Base-by-base conservation (phyloP, 1,284 basidiomycete species). In the Trichosporon asahii region DNA sequence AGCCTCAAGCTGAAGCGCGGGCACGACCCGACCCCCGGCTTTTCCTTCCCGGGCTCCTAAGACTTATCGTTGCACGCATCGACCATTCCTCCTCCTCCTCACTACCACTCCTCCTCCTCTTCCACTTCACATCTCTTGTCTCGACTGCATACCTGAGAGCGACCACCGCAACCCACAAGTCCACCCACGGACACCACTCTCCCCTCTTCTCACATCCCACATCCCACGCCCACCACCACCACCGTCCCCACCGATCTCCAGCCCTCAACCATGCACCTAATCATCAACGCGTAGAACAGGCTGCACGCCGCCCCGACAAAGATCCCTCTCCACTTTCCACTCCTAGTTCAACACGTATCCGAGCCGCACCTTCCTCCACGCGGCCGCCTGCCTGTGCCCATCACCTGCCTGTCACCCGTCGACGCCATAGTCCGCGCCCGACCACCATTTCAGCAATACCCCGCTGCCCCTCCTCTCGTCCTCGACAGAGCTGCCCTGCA, bases 241-340 rank as follows among this genome's bases (percentile, higher is more conserved):
- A 33, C 57, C 57, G 11, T 15, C 57, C 29, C 31, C 31, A 33
- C 29, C 57, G 15, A 29, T 18, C 57, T 18, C 15, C 57, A 29
- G 18, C 27, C 27, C 57, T 33, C 57, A 61, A 31, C 29, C 57
- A 61, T 61, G 57, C 57, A 61, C 57, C 57, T 61, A 61, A n/a
- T 61, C 57, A 31, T 31, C 57, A 31, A 18, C 57, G 57, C 57
- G 57, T 61, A 61, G 57, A 61, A 61, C 27, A 29, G 57, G 57
- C 57, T 61, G 57, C 29, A 61, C 27, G 49, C 49, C 57, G 57
- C 57, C 57, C 14, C 11, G 15, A 31, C 57, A 44, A 44, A 44
- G 40, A n/a, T 27, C 31, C 18, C 57, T 27, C 9, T 8, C 57
- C 11, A 27, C 31, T 27, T 44, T n/a, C 40, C 18, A 44, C 40